Evolutionary conservation across 345 rosid genomes (phyloP).

Genomic region (Alliaria petiolata): DNA sequence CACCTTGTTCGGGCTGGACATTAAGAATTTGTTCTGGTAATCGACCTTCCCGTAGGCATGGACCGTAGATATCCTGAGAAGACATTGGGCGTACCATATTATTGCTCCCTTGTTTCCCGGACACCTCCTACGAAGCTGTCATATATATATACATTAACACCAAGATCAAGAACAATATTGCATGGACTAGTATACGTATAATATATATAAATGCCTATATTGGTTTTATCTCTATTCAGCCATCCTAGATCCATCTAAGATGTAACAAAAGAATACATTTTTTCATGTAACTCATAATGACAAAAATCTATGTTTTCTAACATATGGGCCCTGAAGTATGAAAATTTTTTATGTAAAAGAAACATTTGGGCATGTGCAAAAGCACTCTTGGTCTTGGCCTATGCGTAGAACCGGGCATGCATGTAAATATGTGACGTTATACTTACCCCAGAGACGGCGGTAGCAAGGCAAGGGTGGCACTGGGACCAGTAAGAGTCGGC

Average conservation of each 20-base stretch:
- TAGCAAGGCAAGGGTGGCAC: background rate
- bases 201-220: background rate
- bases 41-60: conserved; percentile 43
- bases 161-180: background rate
- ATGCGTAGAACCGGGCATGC: no score
- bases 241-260: background rate
- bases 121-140: conserved; percentile 30
- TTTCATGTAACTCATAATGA: no score
- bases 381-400: no score
- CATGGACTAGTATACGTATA: no score
- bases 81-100: conserved; percentile 50
- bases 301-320: no score
- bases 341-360: no score
- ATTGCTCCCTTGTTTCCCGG: conserved; percentile 37
- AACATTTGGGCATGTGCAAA: no score
- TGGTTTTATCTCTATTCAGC: background rate
- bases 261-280: no score
- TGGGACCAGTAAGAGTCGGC: background rate
- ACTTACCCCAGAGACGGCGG: background rate
- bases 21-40: conserved; percentile 21
- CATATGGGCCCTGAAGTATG: no score
- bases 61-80: conserved; percentile 39
- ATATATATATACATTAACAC: background rate
- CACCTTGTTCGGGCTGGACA: conserved; percentile 29
- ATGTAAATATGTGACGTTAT: background rate